Percentiles rank a stretch among this genome's conserved stretches.
phyloP scores from a whole-genome alignment of 2,329 filamentous ascomycete species.

The Dichotomopilus funicola region DNA sequence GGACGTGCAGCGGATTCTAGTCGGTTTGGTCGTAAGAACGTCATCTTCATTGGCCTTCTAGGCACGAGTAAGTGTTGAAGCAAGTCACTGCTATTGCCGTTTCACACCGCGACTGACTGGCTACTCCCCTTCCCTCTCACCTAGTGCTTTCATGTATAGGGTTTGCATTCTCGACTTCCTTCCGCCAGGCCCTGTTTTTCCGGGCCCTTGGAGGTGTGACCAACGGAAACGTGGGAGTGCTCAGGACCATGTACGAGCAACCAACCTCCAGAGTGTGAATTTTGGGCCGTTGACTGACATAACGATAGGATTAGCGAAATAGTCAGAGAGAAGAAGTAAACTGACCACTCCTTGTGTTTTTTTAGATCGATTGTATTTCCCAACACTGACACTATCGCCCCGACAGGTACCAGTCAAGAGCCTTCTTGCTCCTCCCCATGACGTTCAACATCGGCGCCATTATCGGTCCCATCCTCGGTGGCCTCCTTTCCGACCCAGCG shows the following conservation, averaged over 20 bases:
- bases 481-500: constrained; percentile 40
- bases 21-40: constrained; percentile 64
- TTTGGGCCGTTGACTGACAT: neutral
- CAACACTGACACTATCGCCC: neutral
- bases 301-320: constrained; percentile 37
- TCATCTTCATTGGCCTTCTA: constrained; percentile 68
- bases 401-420: constrained; percentile 36
- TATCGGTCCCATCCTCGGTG: constrained; percentile 48
- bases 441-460: constrained; percentile 64
- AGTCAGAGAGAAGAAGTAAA: constrained; percentile 38
- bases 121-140: neutral
- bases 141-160: constrained; percentile 54
- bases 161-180: constrained; percentile 63
- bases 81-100: too few relatives aligned
- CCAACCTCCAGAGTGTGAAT: neutral
- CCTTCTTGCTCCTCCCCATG: constrained; percentile 50
- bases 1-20: constrained; percentile 61
- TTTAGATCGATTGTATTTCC: neutral
- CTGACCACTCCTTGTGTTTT: neutral
- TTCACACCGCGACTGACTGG: neutral
- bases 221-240: constrained; percentile 69
- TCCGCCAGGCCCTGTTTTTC: constrained; percentile 56
- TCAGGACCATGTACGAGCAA: constrained; percentile 58
- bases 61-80: constrained; percentile 45
- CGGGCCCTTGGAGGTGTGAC: constrained; percentile 58